Conservation (phyloP, 192 early-diverging fungal genomes). For the Paraglomus occultum region DNA sequence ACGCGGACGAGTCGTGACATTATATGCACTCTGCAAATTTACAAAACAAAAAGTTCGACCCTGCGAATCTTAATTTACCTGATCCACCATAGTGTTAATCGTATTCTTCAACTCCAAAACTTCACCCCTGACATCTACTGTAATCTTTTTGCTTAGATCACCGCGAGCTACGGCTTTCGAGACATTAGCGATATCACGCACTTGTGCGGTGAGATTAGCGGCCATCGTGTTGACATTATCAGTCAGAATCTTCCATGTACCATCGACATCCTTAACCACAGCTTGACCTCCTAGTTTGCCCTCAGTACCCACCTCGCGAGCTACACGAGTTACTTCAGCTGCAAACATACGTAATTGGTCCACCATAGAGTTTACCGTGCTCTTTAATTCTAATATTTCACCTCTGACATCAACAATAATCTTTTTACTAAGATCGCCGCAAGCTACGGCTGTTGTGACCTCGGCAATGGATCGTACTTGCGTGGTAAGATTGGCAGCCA, state of each 20-base stretch:
- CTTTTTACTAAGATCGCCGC: constrained; percentile 53
- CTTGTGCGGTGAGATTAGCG: constrained; percentile 64
- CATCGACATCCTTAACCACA: constrained; percentile 48
- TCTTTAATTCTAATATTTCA: constrained; percentile 49
- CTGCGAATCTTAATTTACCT: constrained; percentile 50
- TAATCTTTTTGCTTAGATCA: constrained; percentile 55
- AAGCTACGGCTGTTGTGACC: constrained; percentile 58
- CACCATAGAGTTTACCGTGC: constrained; percentile 51
- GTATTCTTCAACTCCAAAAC: constrained; percentile 63
- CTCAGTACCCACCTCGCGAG: constrained; percentile 56
- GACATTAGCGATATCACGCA: constrained; percentile 60
- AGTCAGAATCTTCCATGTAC: constrained; percentile 55
- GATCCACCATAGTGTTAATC: constrained; percentile 67
- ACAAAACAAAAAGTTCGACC: no score
- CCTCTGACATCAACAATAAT: constrained; percentile 50
- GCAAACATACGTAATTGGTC: constrained; percentile 52
- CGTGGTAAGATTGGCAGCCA: constrained; percentile 53
- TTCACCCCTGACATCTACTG: constrained; percentile 58
- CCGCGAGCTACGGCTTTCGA: constrained; percentile 63
- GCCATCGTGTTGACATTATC: constrained; percentile 64
- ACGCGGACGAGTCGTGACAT: constrained; percentile 58
- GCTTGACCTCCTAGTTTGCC: constrained; percentile 50
- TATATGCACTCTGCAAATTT: constrained; percentile 60
- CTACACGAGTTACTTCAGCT: constrained; percentile 54
- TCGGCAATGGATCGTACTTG: constrained; percentile 60